phyloP scores from a whole-genome alignment of 2,329 filamentous ascomycete genomes.

The Botryotinia convoluta region DNA sequence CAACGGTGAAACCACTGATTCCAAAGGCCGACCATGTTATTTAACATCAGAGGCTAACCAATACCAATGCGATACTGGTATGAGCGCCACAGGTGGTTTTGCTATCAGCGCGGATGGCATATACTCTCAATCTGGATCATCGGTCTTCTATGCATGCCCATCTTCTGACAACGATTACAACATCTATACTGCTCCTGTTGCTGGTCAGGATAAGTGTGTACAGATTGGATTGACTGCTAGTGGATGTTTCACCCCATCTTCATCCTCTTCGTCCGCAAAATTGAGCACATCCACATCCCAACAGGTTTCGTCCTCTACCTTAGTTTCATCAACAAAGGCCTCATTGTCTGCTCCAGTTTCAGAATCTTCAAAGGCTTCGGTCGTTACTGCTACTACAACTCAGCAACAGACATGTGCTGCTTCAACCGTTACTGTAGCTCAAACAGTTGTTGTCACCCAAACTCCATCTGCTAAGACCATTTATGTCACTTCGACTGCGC shows the following conservation, averaged over 20 bases:
- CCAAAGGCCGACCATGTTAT: constrained; percentile 58
- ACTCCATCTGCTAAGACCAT: background rate
- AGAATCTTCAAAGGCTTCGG: background rate
- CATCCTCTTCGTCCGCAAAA: background rate
- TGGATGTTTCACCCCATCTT: constrained; percentile 37
- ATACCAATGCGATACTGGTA: constrained; percentile 49
- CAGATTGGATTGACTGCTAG: constrained; percentile 47
- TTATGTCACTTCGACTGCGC: background rate
- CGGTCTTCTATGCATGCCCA: constrained; percentile 59
- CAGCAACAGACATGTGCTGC: background rate
- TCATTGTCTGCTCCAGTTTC: background rate
- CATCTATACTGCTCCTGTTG: constrained; percentile 48
- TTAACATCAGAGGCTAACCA: constrained; percentile 24
- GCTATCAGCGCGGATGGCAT: constrained; percentile 49
- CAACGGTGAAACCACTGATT: constrained; percentile 54
- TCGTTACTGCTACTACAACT: constrained; percentile 11
- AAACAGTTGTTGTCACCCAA: background rate
- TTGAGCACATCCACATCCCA: constrained; percentile 2
- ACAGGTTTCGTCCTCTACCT: background rate
- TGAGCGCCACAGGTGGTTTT: constrained; percentile 53
- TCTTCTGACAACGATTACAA: constrained; percentile 54
- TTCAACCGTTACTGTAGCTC: background rate
- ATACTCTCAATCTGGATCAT: constrained; percentile 48
- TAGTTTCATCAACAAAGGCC: background rate
- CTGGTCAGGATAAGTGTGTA: constrained; percentile 48